phyloP scores from a whole-genome alignment of 2,329 filamentous ascomycete genomes.

The Fusarium liriodendri region DNA sequence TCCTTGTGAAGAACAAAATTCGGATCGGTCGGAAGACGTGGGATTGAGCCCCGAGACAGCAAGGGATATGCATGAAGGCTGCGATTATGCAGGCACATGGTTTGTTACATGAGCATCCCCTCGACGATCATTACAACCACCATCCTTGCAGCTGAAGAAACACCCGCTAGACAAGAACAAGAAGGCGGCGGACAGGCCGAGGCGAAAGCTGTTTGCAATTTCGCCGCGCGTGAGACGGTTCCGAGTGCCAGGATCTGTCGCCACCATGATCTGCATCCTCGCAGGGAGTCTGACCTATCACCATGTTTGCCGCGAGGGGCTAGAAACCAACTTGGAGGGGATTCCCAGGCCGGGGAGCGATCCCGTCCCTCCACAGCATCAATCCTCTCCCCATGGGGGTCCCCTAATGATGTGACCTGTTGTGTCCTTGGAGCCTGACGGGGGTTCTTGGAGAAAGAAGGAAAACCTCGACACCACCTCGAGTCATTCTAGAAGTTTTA shows the following conservation, averaged over 20 bases:
- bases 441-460: conserved; percentile 5
- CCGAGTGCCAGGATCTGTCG: not conserved
- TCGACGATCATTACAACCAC: not conserved
- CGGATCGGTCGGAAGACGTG: not conserved
- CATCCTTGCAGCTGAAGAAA: not conserved
- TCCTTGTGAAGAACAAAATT: not conserved
- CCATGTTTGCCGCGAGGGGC: not conserved
- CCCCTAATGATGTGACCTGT: conserved; percentile 2
- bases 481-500: conserved; percentile 3
- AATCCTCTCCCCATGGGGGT: conserved; percentile 30
- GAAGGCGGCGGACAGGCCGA: not conserved
- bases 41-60: not conserved
- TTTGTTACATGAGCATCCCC: not conserved
- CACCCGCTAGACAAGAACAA: not conserved
- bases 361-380: conserved; percentile 1
- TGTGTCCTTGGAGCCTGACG: conserved; percentile 6
- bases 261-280: conserved; percentile 2
- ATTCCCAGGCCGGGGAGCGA: conserved; percentile 13
- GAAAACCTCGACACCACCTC: not conserved
- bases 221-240: not conserved
- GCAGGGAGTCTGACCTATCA: not conserved
- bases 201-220: not conserved
- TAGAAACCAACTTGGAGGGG: not conserved
- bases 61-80: not conserved
- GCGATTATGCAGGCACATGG: conserved; percentile 1